Conservation (phyloP, 805 yeast genomes). For the Wickerhamiella musiphila region DNA sequence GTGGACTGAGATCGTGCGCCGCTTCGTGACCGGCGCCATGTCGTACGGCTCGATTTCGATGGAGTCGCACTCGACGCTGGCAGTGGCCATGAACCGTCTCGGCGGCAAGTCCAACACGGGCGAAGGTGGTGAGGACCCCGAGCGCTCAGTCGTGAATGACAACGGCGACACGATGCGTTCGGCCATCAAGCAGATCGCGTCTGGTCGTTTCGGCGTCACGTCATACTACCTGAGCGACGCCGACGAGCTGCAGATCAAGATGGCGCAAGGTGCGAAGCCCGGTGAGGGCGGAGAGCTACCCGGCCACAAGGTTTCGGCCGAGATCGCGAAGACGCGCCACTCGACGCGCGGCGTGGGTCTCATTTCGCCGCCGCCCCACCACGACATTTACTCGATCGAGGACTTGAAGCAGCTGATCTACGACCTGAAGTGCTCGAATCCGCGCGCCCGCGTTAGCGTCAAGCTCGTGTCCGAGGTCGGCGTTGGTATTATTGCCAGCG, state of each 20-base stretch:
- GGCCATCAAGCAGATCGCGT: constrained; percentile 95
- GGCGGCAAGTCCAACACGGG: constrained; percentile 98
- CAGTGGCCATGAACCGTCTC: constrained; percentile 94
- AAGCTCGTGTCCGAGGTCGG: constrained; percentile 96
- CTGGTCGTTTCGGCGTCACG: constrained; percentile 96
- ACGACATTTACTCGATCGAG: constrained; percentile 94
- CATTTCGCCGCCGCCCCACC: constrained; percentile 97
- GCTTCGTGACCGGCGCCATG: constrained; percentile 99
- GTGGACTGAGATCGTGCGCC: constrained; percentile 95
- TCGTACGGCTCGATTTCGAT: constrained; percentile 95
- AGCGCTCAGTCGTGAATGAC: constrained; percentile 58
- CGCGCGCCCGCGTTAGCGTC: constrained; percentile 92
- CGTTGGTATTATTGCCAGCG: constrained; percentile 97
- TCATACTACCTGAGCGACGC: constrained; percentile 89
- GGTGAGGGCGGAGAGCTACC: constrained; percentile 99
- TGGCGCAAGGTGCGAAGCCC: constrained; percentile 99
- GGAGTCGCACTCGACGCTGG: constrained; percentile 96
- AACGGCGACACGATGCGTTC: constrained; percentile 98
- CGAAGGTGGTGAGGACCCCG: constrained; percentile 98
- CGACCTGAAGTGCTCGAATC: constrained; percentile 92
- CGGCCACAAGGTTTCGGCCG: constrained; percentile 74
- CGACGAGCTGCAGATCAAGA: constrained; percentile 91
- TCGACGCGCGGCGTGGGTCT: constrained; percentile 94
- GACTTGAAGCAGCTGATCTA: constrained; percentile 92
- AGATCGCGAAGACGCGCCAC: constrained; percentile 88